Evolutionary conservation across 2,329 filamentous ascomycete genomes (phyloP), one percentile per base, ranked within the genome.

Genomic region (Colletotrichum musicola): DNA sequence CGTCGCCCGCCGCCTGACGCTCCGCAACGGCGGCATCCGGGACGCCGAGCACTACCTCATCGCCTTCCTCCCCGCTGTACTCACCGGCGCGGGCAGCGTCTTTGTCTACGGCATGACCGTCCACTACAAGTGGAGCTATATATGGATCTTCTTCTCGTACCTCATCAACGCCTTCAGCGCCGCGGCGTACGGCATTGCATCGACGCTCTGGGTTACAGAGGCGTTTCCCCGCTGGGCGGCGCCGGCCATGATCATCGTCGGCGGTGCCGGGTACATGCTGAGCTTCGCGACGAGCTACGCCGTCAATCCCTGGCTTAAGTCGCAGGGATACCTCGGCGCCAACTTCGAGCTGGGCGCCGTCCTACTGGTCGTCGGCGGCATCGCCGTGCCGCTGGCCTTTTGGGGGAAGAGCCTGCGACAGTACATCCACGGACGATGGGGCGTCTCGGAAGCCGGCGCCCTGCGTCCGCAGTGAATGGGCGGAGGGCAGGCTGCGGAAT

Each of bases 21-120:
- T 72, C 22, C 72, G 74, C 40, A 75, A 70, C 67, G 67, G 68
- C 14, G 74, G 74, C 6, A 47, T 74, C 20, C 72, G 74, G 14
- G 73, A 76, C 44, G 74, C 74, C 5, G 74, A 76, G 59, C 73
- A 72, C 64, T 75, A 75, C 55, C 71, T 75, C 2, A 67, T 72
- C 14, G 73, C 71, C 6, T 76, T 74, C 42, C 44, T 73, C 12
- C 69, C 74, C 4, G 71, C 74, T 9, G 64, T 75, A 6, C 20
- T 73, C 4, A 56, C 70, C n/a, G 69, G 72, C 14, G 73, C 68
- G 6, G 49, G 61, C 3, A 72, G 70, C 53, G 65, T 74, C 7
- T 64, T 71, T 35, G 4, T 75, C 51, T 74, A 72, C 54, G 73
- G 70, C 2, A 22, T 72, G 44, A 55, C 72, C 10, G 67, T 71